Conservation (phyloP, 305 asterid genomes). For the Fraxinus sp. region DNA sequence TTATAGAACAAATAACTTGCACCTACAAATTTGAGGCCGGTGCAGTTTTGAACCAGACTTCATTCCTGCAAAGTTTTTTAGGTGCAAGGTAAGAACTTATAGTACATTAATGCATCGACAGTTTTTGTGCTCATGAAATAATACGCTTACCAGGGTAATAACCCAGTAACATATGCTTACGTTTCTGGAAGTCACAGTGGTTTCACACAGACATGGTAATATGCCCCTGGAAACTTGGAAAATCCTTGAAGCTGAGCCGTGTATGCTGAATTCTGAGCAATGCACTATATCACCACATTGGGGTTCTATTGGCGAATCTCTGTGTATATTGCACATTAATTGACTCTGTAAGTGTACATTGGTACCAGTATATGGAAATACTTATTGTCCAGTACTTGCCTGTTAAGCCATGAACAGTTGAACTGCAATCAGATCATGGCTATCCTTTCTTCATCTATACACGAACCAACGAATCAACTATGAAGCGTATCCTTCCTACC, state of each 20-base stretch:
- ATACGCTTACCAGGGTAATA: neutral
- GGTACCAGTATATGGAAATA: neutral
- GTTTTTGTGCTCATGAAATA: neutral
- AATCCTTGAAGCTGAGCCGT: neutral
- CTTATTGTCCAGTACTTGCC: neutral
- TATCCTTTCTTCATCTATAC: neutral
- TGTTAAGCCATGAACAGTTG: neutral
- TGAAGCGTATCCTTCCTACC: neutral
- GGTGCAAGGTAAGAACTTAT: neutral
- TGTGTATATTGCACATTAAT: neutral
- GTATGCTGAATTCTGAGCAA: neutral
- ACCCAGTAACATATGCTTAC: neutral
- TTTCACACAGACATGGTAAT: neutral
- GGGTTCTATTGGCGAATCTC: neutral
- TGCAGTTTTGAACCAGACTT: slow-evolving; percentile 7
- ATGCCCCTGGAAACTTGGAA: neutral
- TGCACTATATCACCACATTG: neutral
- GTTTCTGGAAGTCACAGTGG: neutral
- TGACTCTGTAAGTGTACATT: neutral
- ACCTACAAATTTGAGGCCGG: neutral
- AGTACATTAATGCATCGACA: neutral
- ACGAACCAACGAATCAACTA: neutral
- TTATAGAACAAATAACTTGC: slow-evolving; percentile 14
- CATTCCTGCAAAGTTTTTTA: neutral
- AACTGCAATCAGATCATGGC: neutral